Evolutionary conservation across 2,329 filamentous ascomycete genomes (phyloP), one percentile per base, ranked within the genome.

Genomic region (Curvularia sp.): DNA sequence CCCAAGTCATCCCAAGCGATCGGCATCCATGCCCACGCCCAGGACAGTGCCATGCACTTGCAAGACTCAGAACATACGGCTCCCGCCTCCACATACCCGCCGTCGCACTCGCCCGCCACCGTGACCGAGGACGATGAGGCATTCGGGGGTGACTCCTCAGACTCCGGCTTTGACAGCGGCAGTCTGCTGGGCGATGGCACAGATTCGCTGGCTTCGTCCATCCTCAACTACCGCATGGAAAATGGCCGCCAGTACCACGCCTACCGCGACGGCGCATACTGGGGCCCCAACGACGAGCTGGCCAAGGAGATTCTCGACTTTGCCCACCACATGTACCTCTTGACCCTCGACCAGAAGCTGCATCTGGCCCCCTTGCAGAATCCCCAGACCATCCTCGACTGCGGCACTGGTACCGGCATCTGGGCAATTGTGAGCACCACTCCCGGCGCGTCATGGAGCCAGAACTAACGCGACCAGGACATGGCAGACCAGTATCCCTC

Each of bases 231-330:
- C 60, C 65, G 71, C n/a, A 75, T 75, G 50, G 74, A 77, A 57
- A 77, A 78, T 51, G 75, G 75, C 1, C 65, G 75, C 3, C 70
- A 72, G 46, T 77, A 78, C 61, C 74, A 77, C 47, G 71, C 71
- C 5, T 77, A 76, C 53, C 65, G 73, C 20, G 75, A 77, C 55
- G 75, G 75, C 51, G 67, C 71, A 15, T 76, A 77, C 65, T 74
- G 71, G 73, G 77, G 78, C 5, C 79, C 79, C 4, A 81, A 81
- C 58, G 79, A 81, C 56, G 78, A 81, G 57, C 64, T 66, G 9
- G 77, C 78, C 35, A 75, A 78, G 53, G 75, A 82, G 64, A 73
- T 78, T 24, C 74, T 80, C 53, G 80, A 81, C 63, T 76, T 83
- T 49, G 78, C 79, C 22, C 74, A 77, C 58, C 73, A 76, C 67